A percentile compares a stretch with the other conserved stretches of the same genome.
Conservation (phyloP, 768 basidiomycete genomes). For the Lanmaoa pseudosensibilis region DNA sequence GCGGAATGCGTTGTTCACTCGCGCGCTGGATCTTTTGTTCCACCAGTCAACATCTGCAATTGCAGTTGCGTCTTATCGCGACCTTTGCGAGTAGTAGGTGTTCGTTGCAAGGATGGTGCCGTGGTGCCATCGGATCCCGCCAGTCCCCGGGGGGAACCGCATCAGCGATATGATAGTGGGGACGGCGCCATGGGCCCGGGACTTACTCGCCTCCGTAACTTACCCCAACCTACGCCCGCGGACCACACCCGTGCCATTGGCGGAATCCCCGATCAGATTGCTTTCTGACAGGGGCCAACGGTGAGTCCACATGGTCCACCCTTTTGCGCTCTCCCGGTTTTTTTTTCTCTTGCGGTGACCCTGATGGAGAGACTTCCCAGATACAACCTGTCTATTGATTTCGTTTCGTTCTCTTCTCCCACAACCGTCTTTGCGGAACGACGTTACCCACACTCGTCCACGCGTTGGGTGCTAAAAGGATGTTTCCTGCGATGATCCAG, state of each 20-base stretch:
- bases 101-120: background rate
- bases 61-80: too few relatives aligned
- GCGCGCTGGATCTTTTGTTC: too few relatives aligned
- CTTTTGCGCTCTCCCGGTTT: background rate
- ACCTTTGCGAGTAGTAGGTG: too few relatives aligned
- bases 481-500: background rate
- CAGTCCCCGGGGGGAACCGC: background rate
- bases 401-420: background rate
- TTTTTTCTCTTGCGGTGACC: background rate
- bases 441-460: slow-evolving; percentile 1
- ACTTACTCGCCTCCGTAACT: background rate
- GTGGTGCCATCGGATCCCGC: background rate
- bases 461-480: background rate
- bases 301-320: background rate
- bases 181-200: background rate
- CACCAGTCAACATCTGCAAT: background rate
- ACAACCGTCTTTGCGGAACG: background rate
- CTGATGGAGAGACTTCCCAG: background rate
- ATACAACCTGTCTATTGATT: background rate
- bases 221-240: background rate
- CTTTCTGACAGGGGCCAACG: background rate
- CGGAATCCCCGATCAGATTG: background rate
- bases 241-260: background rate
- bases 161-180: background rate
- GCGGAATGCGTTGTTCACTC: too few relatives aligned